phyloP scores from a whole-genome alignment of 148 eudicot species.

The Rhododendron williamsianum region DNA sequence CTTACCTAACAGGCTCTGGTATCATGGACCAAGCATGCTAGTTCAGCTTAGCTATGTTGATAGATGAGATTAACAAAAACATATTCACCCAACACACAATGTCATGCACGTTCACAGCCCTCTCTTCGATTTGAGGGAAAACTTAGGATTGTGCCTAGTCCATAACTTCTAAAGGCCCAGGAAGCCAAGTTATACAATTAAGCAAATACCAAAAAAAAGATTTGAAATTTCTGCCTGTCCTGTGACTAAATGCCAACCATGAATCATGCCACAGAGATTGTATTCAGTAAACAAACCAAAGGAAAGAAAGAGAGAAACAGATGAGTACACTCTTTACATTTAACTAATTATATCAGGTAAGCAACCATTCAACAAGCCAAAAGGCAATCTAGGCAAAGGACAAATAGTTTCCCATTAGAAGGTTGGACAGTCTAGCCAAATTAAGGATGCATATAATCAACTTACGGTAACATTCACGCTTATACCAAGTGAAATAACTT shows the following conservation, averaged over 20 bases:
- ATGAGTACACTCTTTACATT: background rate
- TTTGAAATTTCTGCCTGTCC: background rate
- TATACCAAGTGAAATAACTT: conserved; percentile 78
- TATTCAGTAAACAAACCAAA: background rate
- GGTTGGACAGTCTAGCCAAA: background rate
- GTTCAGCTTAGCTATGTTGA: background rate
- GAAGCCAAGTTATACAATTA: background rate
- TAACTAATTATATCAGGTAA: background rate
- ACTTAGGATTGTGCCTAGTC: background rate
- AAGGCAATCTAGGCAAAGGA: background rate
- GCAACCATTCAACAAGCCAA: background rate
- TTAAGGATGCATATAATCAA: conserved; percentile 10
- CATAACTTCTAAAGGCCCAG: background rate
- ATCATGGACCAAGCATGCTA: background rate
- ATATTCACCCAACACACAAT: background rate
- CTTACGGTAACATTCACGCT: conserved; percentile 99
- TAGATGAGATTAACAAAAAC: background rate
- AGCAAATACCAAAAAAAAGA: background rate
- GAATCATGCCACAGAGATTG: background rate
- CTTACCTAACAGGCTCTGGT: background rate
- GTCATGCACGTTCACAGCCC: background rate
- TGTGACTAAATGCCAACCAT: background rate
- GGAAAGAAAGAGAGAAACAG: background rate
- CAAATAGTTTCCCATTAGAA: background rate
- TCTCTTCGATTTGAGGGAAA: background rate